These are phyloP conservation scores for Begonia loranthoides DNA, from an alignment of 306 rosid genomes.

Conservation along the genomic window DNA sequence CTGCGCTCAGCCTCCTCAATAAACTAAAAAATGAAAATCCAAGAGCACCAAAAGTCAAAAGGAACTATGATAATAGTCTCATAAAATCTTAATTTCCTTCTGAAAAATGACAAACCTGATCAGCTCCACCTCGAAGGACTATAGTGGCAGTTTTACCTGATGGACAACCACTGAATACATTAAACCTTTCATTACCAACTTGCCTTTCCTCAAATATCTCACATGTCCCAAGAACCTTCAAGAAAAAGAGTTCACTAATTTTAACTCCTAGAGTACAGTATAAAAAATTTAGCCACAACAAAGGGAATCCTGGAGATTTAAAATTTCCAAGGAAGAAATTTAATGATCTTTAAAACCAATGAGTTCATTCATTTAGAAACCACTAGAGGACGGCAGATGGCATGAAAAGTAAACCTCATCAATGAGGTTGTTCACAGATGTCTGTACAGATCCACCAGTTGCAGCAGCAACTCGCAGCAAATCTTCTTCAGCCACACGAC, in stretches of 20 bases:
- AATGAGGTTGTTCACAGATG: conserved; percentile 83
- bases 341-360: too few species aligned
- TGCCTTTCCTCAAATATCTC: conserved; percentile 90
- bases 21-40: conserved; percentile 35
- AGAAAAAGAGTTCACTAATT: conserved; percentile 11
- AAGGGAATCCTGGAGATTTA: background rate
- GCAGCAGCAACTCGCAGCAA: conserved; percentile 90
- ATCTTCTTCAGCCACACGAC: conserved; percentile 97
- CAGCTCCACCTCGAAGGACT: conserved; percentile 99
- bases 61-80: background rate
- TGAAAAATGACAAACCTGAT: conserved; percentile 45
- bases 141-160: conserved; percentile 91
- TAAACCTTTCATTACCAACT: conserved; percentile 96
- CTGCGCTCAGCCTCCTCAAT: conserved; percentile 99
- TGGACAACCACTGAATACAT: conserved; percentile 91
- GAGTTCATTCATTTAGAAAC: too few species aligned
- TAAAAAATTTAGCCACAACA: conserved; percentile 5
- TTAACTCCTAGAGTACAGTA: conserved; percentile 1
- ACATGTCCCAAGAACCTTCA: conserved; percentile 91
- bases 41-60: conserved; percentile 4
- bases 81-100: background rate
- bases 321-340: too few species aligned
- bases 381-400: too few species aligned
- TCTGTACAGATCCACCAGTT: conserved; percentile 91
- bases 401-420: conserved; percentile 45